Evolutionary conservation across 352 stramenopile species (phyloP).

Genomic region (Phytophthora citrophthora): DNA sequence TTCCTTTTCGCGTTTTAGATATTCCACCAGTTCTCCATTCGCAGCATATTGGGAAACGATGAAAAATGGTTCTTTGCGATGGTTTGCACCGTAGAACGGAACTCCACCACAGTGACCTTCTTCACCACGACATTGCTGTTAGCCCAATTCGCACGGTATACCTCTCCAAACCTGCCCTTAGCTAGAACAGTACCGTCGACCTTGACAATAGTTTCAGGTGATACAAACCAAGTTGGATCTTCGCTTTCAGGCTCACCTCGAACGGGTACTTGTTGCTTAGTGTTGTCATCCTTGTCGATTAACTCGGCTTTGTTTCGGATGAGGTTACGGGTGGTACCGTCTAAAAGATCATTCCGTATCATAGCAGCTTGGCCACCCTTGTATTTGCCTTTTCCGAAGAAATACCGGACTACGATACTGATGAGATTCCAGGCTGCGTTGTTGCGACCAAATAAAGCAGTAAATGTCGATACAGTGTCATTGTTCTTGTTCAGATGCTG

Average conservation of each 20-base stretch:
- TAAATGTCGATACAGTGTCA: too few relatives aligned
- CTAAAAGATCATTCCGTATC: too few relatives aligned
- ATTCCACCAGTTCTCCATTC: conserved; percentile 15
- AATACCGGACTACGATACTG: too few relatives aligned
- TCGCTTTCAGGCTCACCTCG: neutral
- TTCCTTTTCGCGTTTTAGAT: conserved; percentile 15
- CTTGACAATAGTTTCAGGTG: conserved; percentile 2
- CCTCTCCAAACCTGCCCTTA: conserved; percentile 9
- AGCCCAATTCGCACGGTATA: conserved; percentile 22
- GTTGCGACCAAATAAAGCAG: too few relatives aligned
- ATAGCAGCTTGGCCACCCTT: too few relatives aligned
- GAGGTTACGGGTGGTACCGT: too few relatives aligned
- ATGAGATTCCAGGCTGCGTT: too few relatives aligned
- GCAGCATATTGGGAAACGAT: conserved; percentile 24
- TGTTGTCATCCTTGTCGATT: too few relatives aligned
- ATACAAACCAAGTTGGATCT: conserved; percentile 14
- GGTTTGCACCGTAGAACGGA: conserved; percentile 23
- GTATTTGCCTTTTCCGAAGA: too few relatives aligned
- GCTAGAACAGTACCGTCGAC: neutral
- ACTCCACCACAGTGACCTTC: conserved; percentile 16
- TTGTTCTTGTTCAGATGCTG: too few relatives aligned
- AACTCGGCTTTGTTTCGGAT: too few relatives aligned
- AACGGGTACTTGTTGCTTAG: conserved; percentile 8
- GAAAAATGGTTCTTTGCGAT: conserved; percentile 23
- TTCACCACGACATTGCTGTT: conserved; percentile 20